phyloP scores from a whole-genome alignment of 805 yeast species.

The Ogataea trehalophila region DNA sequence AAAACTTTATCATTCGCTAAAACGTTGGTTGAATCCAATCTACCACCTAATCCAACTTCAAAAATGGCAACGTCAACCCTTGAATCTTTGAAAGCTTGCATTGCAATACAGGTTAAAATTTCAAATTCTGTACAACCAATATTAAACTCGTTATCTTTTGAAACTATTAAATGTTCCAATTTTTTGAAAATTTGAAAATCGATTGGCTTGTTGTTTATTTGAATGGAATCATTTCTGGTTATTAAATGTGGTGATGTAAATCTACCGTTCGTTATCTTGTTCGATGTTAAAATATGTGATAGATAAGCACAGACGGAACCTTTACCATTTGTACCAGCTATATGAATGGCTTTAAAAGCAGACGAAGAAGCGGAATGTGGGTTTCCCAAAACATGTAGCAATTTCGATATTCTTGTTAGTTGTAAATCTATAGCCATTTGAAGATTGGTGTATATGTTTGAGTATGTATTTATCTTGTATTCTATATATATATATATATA shows the following conservation, averaged over 20 bases:
- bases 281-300: conserved; percentile 52
- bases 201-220: conserved; percentile 58
- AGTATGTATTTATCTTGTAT: too few relatives aligned
- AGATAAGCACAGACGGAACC: conserved; percentile 89
- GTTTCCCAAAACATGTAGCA: conserved; percentile 51
- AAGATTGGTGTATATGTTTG: not conserved
- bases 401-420: conserved; percentile 41
- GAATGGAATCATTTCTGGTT: conserved; percentile 68
- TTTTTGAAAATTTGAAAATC: conserved; percentile 38
- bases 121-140: conserved; percentile 88
- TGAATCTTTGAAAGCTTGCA: conserved; percentile 59
- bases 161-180: conserved; percentile 39
- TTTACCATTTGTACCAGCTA: conserved; percentile 96
- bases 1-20: conserved; percentile 39
- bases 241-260: conserved; percentile 89
- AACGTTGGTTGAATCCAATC: conserved; percentile 84
- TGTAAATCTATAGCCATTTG: conserved; percentile 56
- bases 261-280: conserved; percentile 56
- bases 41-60: conserved; percentile 96
- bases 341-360: conserved; percentile 64
- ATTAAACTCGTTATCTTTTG: conserved; percentile 33
- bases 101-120: conserved; percentile 77
- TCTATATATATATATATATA: too few relatives aligned
- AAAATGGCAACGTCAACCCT: conserved; percentile 70
- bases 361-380: conserved; percentile 48